phyloP scores from a whole-genome alignment of 495 filamentous ascomycete genomes.

The Hypoxylon subgilvum region DNA sequence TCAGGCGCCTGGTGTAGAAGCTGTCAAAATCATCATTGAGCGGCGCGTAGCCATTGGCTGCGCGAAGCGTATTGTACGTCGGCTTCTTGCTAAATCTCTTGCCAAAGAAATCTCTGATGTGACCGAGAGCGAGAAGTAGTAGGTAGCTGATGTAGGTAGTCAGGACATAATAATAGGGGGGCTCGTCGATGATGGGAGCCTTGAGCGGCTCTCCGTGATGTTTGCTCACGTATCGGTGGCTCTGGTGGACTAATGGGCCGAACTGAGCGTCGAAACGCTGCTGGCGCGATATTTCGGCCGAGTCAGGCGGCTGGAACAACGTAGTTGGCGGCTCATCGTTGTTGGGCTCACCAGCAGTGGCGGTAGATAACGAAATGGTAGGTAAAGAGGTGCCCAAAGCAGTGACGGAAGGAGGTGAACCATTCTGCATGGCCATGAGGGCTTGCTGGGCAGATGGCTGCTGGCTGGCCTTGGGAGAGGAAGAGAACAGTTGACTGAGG shows the following conservation, averaged over 20 bases:
- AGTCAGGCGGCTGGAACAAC: constrained; percentile 89
- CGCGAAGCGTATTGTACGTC: constrained; percentile 81
- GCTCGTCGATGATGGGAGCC: constrained; percentile 89
- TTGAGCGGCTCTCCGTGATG: constrained; percentile 78
- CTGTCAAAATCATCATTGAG: constrained; percentile 98
- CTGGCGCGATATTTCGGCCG: constrained; percentile 75
- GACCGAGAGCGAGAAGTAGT: constrained; percentile 92
- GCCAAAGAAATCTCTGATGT: constrained; percentile 96
- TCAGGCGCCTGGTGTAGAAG: constrained; percentile 92
- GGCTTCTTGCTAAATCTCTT: constrained; percentile 85
- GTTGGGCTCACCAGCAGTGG: constrained; percentile 74
- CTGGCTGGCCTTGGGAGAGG: constrained; percentile 71
- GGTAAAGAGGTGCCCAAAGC: constrained; percentile 80
- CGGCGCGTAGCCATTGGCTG: constrained; percentile 89
- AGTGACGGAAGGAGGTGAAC: constrained; percentile 68
- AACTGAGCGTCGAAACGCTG: constrained; percentile 89
- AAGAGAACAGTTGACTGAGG: constrained; percentile 67
- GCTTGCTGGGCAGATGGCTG: constrained; percentile 59
- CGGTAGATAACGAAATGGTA: constrained; percentile 89
- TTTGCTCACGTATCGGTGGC: constrained; percentile 84
- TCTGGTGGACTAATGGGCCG: constrained; percentile 78
- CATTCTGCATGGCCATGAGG: constrained; percentile 67
- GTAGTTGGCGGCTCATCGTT: constrained; percentile 76
- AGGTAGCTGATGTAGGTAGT: constrained; percentile 98
- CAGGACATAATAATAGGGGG: constrained; percentile 93